Base-by-base conservation (phyloP, 2,329 filamentous ascomycete genomes). In the Chaetomium strumarium region DNA sequence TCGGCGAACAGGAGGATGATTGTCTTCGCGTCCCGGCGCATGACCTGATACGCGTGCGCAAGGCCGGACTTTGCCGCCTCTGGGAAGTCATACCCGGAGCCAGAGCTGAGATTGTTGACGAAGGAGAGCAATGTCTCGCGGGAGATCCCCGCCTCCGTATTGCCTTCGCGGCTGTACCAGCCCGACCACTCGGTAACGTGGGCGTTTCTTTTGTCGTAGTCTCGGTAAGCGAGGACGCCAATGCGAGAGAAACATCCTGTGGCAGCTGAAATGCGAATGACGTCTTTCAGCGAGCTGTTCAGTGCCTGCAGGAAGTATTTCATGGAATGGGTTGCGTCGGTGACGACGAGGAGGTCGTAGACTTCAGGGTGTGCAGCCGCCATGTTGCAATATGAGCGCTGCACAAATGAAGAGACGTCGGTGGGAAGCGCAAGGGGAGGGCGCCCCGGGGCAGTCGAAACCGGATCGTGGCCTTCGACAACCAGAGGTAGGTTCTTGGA, bases 11-110 rank as follows among this genome's bases (percentile, higher is more conserved):
- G 62, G 5, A 78, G 57, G 42, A 77, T 68, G n/a, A 79, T 62
- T 0, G 76, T 79, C 14, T 71, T 74, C 7, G 72, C 75, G 11
- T 73, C 70, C 0, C 68, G 57, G 29, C 75, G 70, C 74, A 79
- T 77, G 29, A 73, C 58, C 38, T 68, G 56, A 58, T 78, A 70
- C 1, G 75, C 74, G 9, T 63, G 63, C 1, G 75, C 75, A 4
- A 79, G 68, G 0, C 69, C 75, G 0, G 74, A 75, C 65, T 78
- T 77, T 8, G 68, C 63, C 2, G 75, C 75, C 59, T 79, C 75
- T 5, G 74, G 72, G 60, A 65, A 72, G 61, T 77, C 74, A 8
- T 65, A 65, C 1, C 73, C 74, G 1, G 65, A 63, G 3, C 52
- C 47, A 1, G 70, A 56, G 0, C 39, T 29, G 3, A 79, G 67